phyloP scores from a whole-genome alignment of 2,329 filamentous ascomycete species.

The Fusarium papillatum region DNA sequence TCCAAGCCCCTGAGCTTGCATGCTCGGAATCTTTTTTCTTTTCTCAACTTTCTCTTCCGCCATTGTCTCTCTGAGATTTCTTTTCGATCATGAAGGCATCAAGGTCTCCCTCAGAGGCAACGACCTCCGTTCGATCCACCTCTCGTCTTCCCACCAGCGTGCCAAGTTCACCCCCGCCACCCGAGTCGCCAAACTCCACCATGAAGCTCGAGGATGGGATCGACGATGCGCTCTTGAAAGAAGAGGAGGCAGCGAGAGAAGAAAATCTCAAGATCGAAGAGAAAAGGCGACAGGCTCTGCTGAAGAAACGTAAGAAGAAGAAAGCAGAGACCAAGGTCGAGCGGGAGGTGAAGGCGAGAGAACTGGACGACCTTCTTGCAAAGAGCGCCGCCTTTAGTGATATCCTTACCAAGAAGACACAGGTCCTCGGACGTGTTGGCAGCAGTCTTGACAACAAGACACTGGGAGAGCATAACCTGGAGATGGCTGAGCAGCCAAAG shows the following conservation, averaged over 20 bases:
- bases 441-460: slow-evolving; percentile 71
- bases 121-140: slow-evolving; percentile 47
- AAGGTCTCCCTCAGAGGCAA: slow-evolving; percentile 48
- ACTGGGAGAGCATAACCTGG: slow-evolving; percentile 75
- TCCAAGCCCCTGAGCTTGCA: slow-evolving; percentile 8
- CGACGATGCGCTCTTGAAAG: slow-evolving; percentile 49
- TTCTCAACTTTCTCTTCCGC: neutral
- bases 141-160: slow-evolving; percentile 50
- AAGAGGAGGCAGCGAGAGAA: slow-evolving; percentile 51
- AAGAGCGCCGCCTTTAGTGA: slow-evolving; percentile 74
- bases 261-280: slow-evolving; percentile 64
- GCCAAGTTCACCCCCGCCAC: slow-evolving; percentile 53
- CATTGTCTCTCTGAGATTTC: neutral
- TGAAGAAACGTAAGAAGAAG: slow-evolving; percentile 58
- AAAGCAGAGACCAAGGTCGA: slow-evolving; percentile 67
- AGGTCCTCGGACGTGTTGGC: slow-evolving; percentile 72
- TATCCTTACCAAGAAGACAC: slow-evolving; percentile 74
- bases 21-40: neutral
- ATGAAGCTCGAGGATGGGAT: slow-evolving; percentile 35
- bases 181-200: slow-evolving; percentile 30
- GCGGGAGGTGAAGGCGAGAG: slow-evolving; percentile 68
- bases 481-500: slow-evolving; percentile 88
- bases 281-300: slow-evolving; percentile 53
- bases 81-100: slow-evolving; percentile 43
- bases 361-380: slow-evolving; percentile 70